Base-by-base conservation (phyloP, 108 stramenopile species). In the Craspedostauros australis region DNA sequence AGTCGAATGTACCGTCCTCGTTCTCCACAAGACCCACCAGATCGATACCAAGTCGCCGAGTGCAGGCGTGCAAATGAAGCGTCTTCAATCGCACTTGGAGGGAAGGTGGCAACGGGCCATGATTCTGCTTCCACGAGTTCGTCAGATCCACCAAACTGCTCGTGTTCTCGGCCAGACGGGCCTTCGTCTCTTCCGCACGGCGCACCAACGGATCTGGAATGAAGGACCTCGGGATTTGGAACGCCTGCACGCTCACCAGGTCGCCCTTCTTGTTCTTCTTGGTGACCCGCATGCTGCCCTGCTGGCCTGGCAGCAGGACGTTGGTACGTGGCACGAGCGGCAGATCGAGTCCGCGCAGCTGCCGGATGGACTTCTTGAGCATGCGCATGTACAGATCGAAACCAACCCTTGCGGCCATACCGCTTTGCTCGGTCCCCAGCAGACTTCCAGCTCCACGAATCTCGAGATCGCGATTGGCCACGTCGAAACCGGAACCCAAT, bases 361-460 rank as follows among this genome's bases (percentile, higher is more conserved):
- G 77, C 15, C 85, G 75, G 49, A 93, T 87, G n/a, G 80, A 78
- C 52, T 87, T 83, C 60, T 87, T 90, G 37, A 95, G 62, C 88
- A 96, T 93, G 37, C 87, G 67, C 92, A 94, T 93, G 73, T 96
- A 96, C 62, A 96, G 45, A 74, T 96, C 96, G 55, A 91, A 94
- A 19, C 96, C 96, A 45, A 96, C 91, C 60, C 79, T 88, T 22
- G 88, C 86, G 1, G 89, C 90, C 65, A 86, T 82, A 34, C 95
- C 91, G 68, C 73, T 82, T 72, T 97, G 96, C 39, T 95, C 86
- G 1, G 88, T 93, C 2, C 96, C 94, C 15, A 95, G 70, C 26
- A 95, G 60, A 53, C 68, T 77, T 22, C 96, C 96, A 5, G 93
- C 90, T 14, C 96, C 96, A 43, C 96, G 82, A 60, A 97, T 95